Evolutionary conservation across 164 flowering plant genomes (phyloP), one percentile per base, ranked within the genome.

Genomic region (Nymphaea colorata): DNA sequence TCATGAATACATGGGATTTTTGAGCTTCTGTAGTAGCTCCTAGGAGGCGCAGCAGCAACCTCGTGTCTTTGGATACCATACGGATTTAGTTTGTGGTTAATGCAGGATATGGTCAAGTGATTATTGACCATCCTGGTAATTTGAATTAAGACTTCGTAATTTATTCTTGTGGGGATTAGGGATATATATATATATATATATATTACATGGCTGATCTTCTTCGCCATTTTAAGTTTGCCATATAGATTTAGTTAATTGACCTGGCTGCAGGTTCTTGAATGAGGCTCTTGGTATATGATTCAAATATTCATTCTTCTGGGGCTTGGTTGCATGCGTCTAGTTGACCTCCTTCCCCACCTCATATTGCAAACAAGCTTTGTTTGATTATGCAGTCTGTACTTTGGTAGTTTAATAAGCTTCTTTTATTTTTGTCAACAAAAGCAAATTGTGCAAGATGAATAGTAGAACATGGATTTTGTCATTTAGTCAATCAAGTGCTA

Each of bases 1-100:
- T 17, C 89, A 91, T 60, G 96, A 91, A 69, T 89, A 89, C 84
- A 94, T 94, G 99, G 98, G 99, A 59, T 94, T 94, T 59, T 71
- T 89, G 44, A 74, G 71, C 18, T 86, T 91, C 60, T 91, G 98
- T 67, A 11, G 43, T 14, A 11, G 69, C 57, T 60, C 42, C 6
- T 45, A 15, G 11, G 18, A 14, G 42, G 12, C 43, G 57, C 8
- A 57, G 5, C 43, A 15, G 25, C 15, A 55, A 41, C 53, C 6
- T 25, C 64, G 16, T 41, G 17, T 4, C 8, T n/a, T 59, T 51
- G 12, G 14, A 51, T 51, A 5, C 57, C 57, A 51, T 43, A 41
- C 4, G 43, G 43, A 59, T 14, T 4, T 45, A 51, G 55, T 59
- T 57, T 76, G 70, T 78, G 90, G 87, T 70, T 89, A 88, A 85